These are phyloP conservation scores for Collybia sordida DNA, from an alignment of 768 basidiomycete genomes.

Conservation along the genomic window DNA sequence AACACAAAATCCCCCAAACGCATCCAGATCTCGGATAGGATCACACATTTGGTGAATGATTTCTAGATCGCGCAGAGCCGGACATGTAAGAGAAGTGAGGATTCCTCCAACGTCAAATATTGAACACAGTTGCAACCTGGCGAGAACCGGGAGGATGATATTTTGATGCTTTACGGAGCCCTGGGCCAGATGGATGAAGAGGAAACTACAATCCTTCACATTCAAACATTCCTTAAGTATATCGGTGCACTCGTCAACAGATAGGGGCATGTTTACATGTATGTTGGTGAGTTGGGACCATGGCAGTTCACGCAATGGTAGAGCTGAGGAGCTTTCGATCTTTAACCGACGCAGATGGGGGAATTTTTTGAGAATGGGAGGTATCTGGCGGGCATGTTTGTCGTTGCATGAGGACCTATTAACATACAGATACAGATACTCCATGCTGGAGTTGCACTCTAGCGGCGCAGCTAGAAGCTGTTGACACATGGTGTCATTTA, in stretches of 20 bases:
- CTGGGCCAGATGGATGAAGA: neutral
- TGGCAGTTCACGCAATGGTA: neutral
- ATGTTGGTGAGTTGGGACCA: neutral
- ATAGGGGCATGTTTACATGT: neutral
- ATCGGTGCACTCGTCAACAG: too few relatives aligned
- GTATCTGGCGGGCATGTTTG: neutral
- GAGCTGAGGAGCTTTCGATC: too few relatives aligned
- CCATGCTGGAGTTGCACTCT: neutral
- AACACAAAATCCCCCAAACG: neutral
- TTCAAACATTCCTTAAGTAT: neutral
- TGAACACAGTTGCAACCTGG: neutral
- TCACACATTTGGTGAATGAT: neutral
- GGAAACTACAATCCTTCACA: neutral
- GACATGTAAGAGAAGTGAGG: neutral
- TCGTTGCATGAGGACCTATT: neutral
- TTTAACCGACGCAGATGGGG: neutral
- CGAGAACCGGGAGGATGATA: neutral
- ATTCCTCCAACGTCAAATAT: neutral
- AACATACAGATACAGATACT: neutral
- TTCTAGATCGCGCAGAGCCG: neutral
- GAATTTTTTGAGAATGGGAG: neutral
- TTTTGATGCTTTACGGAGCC: too few relatives aligned
- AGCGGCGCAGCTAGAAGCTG: neutral
- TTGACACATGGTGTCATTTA: neutral
- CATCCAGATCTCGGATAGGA: neutral